Conservation (phyloP, 805 yeast genomes). For the Candida tammaniensis region DNA sequence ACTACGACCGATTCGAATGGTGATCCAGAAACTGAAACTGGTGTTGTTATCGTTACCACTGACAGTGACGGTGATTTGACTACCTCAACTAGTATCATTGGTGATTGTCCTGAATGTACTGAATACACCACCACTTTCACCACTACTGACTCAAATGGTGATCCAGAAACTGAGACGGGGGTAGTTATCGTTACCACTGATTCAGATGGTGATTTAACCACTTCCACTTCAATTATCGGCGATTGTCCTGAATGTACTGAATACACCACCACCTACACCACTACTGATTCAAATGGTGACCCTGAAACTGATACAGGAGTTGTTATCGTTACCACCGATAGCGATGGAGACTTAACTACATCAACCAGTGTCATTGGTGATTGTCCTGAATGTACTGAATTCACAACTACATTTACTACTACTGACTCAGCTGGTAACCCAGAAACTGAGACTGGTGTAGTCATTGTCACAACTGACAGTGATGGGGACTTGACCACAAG, state of each 20-base stretch:
- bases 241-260: slow-evolving; percentile 5
- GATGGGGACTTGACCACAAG: slow-evolving; percentile 10
- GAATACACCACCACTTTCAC: slow-evolving; percentile 9
- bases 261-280: slow-evolving; percentile 12
- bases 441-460: slow-evolving; percentile 12
- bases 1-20: slow-evolving; percentile 9
- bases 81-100: slow-evolving; percentile 12
- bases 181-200: slow-evolving; percentile 12
- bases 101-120: slow-evolving; percentile 8
- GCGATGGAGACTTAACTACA: slow-evolving; percentile 10
- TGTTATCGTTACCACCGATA: slow-evolving; percentile 13
- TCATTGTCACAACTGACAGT: slow-evolving; percentile 11
- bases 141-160: slow-evolving; percentile 10
- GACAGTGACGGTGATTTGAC: slow-evolving; percentile 8
- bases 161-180: slow-evolving; percentile 11
- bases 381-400: slow-evolving; percentile 11
- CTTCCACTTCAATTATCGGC: slow-evolving; percentile 11
- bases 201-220: slow-evolving; percentile 9
- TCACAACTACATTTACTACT: slow-evolving; percentile 14
- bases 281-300: slow-evolving; percentile 11
- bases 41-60: slow-evolving; percentile 11
- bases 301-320: slow-evolving; percentile 11
- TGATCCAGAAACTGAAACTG: slow-evolving; percentile 10
- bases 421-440: slow-evolving; percentile 8
- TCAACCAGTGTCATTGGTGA: slow-evolving; percentile 10